A percentile compares a stretch with the other conserved stretches of the same genome.
Conservation (phyloP, 148 eudicot genomes). For the Vaccinium corymbosum region DNA sequence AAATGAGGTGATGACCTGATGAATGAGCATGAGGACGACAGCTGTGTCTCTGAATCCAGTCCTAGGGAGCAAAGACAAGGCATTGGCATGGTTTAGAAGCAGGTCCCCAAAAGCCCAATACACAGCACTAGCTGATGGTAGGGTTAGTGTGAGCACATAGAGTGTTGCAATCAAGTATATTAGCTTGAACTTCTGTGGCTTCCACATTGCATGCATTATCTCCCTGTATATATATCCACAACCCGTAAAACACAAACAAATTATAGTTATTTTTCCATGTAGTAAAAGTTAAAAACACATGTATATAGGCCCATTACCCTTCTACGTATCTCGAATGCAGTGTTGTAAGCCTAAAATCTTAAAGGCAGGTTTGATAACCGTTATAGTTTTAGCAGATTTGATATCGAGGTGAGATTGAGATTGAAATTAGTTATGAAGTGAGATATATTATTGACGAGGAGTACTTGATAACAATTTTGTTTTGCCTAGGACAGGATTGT, state of each 20-base stretch:
- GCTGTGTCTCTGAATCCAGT: conserved; percentile 61
- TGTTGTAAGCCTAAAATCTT: not conserved
- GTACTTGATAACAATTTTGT: too few relatives aligned
- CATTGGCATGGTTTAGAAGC: conserved; percentile 67
- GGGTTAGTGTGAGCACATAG: conserved; percentile 71
- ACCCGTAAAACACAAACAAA: too few relatives aligned
- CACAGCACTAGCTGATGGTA: conserved; percentile 81
- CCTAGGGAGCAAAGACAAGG: conserved; percentile 64
- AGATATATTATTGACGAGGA: too few relatives aligned
- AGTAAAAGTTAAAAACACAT: not conserved
- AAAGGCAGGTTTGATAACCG: not conserved
- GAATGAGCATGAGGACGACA: conserved; percentile 75
- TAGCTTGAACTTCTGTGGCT: conserved; percentile 74
- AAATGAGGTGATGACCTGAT: conserved; percentile 40
- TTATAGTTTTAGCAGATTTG: not conserved
- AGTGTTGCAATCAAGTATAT: conserved; percentile 69
- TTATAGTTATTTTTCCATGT: not conserved
- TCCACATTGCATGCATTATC: conserved; percentile 92
- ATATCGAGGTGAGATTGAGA: not conserved
- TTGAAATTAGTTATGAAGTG: not conserved
- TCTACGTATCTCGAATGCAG: not conserved
- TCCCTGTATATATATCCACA: conserved; percentile 32
- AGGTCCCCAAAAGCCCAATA: conserved; percentile 83
- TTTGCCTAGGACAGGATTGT: not conserved
- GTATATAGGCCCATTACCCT: not conserved